Evolutionary conservation across 177 flowering plant species (phyloP), one percentile per base, ranked within the genome.

Genomic region (Vitis hybrid): DNA sequence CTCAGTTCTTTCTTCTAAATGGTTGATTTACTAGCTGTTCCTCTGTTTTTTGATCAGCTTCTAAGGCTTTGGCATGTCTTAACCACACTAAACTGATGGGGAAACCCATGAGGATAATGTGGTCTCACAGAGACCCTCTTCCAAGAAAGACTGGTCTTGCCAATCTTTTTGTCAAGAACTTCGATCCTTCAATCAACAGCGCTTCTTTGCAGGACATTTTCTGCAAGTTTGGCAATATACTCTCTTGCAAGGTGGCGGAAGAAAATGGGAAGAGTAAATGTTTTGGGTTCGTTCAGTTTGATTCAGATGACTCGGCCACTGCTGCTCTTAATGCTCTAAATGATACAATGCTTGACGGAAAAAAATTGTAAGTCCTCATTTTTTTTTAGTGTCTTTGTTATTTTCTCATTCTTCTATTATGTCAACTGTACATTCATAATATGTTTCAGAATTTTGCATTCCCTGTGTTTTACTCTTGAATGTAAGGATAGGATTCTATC

Each of bases 281-380:
- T 3, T 81, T 78, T 63, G 84, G 84, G 3, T 81, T 73, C 57
- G 79, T 76, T 18, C 84, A 81, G 49, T 81, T 81, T 69, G 77
- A 73, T 11, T 70, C 73, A 1, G 79, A 78, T 58, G 74, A 67
- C 20, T 71, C 79, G 3, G 79, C 84, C 9, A 22, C 65, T 22
- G 56, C 60, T 58, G 85, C 85, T 61, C 13, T 77, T 10, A 56
- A 39, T 48, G 73, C 76, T 55, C 76, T 82, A 48, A 67, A 82
- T 77, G 77, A 68, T 18, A 64, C 83, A 18, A 10, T 52, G 51
- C 26, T 79, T 64, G 72, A 66, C 2, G 81, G 77, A 50, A 79
- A 79, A 77, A 67, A 75, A 22, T 20, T 82, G 82, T 82, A 69
- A 67, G 84, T 56, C 65, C 61, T 56, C 51, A n/a, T 14, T 45